Evolutionary conservation across 2,329 filamentous ascomycete species (phyloP), one percentile per base, ranked within the genome.

Genomic region (Penicillium sp.): DNA sequence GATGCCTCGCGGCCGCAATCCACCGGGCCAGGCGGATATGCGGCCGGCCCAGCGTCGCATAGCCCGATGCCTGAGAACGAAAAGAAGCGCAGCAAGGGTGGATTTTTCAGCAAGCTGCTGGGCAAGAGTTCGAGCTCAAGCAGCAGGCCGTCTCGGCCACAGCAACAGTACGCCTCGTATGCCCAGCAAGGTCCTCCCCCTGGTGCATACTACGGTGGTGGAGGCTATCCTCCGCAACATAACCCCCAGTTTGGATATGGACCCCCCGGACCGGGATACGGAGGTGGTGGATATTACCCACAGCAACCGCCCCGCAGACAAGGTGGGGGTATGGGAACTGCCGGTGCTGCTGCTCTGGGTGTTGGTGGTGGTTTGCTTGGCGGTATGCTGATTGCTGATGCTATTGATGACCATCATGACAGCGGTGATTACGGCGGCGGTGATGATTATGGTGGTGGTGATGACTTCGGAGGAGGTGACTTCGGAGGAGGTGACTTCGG

Each of bases 351-450:
- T 8, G 87, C 87, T 21, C 72, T 95, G 38, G 89, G 89, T 72
- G 68, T 87, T 4, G 89, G 88, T 58, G 89, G 85, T 55, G 89
- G 89, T 67, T 63, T 95, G 64, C 61, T 95, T 1, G 90, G 88
- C 59, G 89, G 89, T 48, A 79, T 81, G 54, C 54, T 95, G 61
- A 69, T 95, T 29, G 83, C 77, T 2, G 75, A 85, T 62, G 83
- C 83, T 57, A 70, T 84, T 44, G 47, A 60, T 21, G 74, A 69
- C 57, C 55, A 62, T 53, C 55, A 57, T 49, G 59, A 51, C 40
- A 39, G 42, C 17, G 60, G 62, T 52, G 54, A 65, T 41, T 58
- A 58, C 40, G 61, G 58, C 51, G 29, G 19, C 6, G 34, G 34
- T 4, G 68, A 58, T 51, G 62, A 61, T 39, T 67, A 48, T 31